phyloP scores from a whole-genome alignment of 2,329 filamentous ascomycete species.

The Sarocladium brachiariae region DNA sequence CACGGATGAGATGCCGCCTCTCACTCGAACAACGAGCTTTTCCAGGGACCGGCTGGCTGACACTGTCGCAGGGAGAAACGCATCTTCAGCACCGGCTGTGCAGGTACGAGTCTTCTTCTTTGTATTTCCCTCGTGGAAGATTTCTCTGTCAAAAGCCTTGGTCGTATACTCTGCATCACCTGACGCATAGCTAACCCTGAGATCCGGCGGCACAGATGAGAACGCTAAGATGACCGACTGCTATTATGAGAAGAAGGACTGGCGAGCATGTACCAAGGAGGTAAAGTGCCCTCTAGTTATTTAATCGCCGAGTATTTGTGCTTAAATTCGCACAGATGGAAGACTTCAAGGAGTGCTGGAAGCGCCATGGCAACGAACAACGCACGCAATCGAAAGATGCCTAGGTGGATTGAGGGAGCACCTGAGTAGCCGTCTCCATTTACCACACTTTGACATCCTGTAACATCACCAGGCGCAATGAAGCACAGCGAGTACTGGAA shows the following conservation, averaged over 20 bases:
- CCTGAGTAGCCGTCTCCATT: no score
- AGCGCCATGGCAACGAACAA: constrained; percentile 76
- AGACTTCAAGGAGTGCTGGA: constrained; percentile 85
- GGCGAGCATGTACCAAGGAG: constrained; percentile 82
- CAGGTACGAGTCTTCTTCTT: constrained; percentile 52
- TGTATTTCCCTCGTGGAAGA: background rate
- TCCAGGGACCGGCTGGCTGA: no score
- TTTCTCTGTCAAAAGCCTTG: no score
- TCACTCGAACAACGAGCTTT: no score
- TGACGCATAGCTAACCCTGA: background rate
- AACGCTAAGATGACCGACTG: constrained; percentile 90
- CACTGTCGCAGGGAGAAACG: constrained; percentile 88
- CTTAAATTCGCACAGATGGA: constrained; percentile 64
- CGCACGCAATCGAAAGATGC: constrained; percentile 72
- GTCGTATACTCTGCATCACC: background rate
- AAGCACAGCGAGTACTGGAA: background rate
- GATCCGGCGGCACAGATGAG: constrained; percentile 73
- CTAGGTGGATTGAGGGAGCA: constrained; percentile 15
- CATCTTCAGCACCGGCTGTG: constrained; percentile 93
- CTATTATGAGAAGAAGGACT: constrained; percentile 94
- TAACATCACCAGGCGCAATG: background rate
- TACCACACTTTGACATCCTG: background rate
- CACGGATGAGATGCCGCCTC: no score
- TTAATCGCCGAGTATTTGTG: background rate
- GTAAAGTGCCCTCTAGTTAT: constrained; percentile 45